A percentile compares a stretch with the other conserved stretches of the same genome.
Evolutionary conservation across 2,329 filamentous ascomycete genomes (phyloP).

Genomic region (Cadophora sp.): DNA sequence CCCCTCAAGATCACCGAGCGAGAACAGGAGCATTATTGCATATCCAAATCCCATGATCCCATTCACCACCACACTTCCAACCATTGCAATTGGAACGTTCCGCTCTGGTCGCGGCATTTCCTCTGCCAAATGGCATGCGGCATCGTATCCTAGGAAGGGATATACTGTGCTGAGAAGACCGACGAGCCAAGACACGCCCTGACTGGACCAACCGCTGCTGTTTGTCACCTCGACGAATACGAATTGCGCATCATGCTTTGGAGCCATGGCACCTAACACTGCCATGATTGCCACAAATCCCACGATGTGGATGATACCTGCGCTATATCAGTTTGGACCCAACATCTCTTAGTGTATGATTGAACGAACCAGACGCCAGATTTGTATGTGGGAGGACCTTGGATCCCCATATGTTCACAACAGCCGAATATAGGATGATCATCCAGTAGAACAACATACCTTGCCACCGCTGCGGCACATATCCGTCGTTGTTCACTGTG

Average conservation of each 20-base stretch:
- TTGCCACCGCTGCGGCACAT: constrained; percentile 51
- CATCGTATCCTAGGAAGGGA: constrained; percentile 52
- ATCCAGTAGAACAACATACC: constrained; percentile 57
- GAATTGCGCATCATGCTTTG: constrained; percentile 52
- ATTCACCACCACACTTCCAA: constrained; percentile 53
- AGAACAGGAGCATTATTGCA: constrained; percentile 52
- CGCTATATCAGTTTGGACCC: neutral
- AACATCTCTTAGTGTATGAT: neutral
- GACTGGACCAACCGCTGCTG: constrained; percentile 51
- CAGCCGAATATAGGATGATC: constrained; percentile 47
- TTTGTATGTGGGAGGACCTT: constrained; percentile 49
- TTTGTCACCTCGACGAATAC: constrained; percentile 55
- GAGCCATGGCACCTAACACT: constrained; percentile 47
- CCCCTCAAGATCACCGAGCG: constrained; percentile 48
- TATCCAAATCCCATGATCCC: constrained; percentile 53
- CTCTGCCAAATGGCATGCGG: constrained; percentile 53
- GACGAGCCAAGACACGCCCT: constrained; percentile 55
- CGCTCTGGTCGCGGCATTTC: constrained; percentile 52
- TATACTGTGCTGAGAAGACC: constrained; percentile 51
- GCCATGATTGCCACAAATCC: constrained; percentile 51
- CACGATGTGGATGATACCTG: constrained; percentile 41
- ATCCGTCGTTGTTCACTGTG: constrained; percentile 50
- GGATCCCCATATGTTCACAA: constrained; percentile 52
- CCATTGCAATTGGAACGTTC: constrained; percentile 51
- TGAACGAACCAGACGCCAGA: constrained; percentile 38